A percentile compares a stretch with the other conserved stretches of the same genome.
Evolutionary conservation across 441 rosid genomes (phyloP).

Genomic region (Euphorbia corollata): DNA sequence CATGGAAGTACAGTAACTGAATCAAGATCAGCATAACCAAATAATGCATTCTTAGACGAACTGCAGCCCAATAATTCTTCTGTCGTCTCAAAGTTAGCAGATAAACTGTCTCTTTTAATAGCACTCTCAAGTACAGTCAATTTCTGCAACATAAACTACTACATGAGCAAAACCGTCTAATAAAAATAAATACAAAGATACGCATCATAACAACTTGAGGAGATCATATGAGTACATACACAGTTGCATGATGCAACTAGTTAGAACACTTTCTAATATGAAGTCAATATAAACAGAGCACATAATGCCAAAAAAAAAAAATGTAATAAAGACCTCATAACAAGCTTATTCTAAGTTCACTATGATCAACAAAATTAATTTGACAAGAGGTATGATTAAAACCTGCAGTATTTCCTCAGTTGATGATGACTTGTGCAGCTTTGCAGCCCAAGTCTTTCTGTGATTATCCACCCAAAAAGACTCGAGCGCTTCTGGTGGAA

Average conservation of each 20-base stretch:
- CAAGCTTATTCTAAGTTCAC: not conserved
- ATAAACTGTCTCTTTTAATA: slow-evolving; percentile 53
- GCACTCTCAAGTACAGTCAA: slow-evolving; percentile 70
- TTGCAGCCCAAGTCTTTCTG: slow-evolving; percentile 55
- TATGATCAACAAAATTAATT: not conserved
- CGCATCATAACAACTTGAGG: not conserved
- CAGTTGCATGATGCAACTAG: too few species aligned
- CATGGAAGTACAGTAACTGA: slow-evolving; percentile 65
- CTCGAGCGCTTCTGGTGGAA: slow-evolving; percentile 81
- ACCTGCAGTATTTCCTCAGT: slow-evolving; percentile 78
- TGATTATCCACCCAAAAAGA: slow-evolving; percentile 54
- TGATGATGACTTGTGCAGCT: slow-evolving; percentile 51
- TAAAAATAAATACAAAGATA: too few species aligned
- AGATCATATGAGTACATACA: too few species aligned
- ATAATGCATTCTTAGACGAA: slow-evolving; percentile 15
- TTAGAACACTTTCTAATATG: not conserved
- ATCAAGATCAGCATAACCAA: slow-evolving; percentile 26
- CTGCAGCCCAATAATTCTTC: slow-evolving; percentile 49
- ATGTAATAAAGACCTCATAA: too few species aligned
- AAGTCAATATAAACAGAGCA: slow-evolving; percentile 1
- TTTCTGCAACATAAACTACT: slow-evolving; percentile 37
- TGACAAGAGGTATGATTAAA: not conserved
- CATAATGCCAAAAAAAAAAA: not conserved
- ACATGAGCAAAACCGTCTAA: slow-evolving; percentile 2
- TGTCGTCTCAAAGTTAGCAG: slow-evolving; percentile 61